Base-by-base conservation (phyloP, 495 filamentous ascomycete genomes). In the Hypomontagnella monticulosa region DNA sequence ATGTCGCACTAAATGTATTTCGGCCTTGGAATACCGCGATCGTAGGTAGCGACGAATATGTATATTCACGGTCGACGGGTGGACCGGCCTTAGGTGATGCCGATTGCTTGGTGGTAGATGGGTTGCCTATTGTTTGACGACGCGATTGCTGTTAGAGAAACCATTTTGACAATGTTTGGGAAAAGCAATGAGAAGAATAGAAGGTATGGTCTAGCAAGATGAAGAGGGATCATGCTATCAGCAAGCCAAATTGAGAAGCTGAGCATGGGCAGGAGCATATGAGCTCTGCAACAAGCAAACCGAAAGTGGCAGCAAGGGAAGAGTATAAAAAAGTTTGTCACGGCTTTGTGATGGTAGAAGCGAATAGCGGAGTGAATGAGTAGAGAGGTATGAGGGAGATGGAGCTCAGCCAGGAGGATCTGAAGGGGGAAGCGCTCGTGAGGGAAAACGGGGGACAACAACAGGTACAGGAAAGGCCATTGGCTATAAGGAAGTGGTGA, bases 71-170 rank as follows among this genome's bases (percentile, higher is more conserved):
- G 46, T 3, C 42, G 11, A 37, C 27, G 48, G 57, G 47, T 63
- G 68, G 71, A 59, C 60, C 70, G 56, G 69, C 60, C 59, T 65
- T 71, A 73, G 32, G 71, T 70, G 46, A 69, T 52, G 18, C 58
- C 71, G 57, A 52, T 67, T 66, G 53, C 54, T 63, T 68, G 67
- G 27, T 46, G 47, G 43, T 30, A 49, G 37, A 61, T 70, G 63
- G 69, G 70, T 64, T 66, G 73, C 63, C 77, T 73, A 75, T 74
- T 80, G 77, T 81, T 81, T 80, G 78, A 74, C 76, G 72, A 75
- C 72, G 78, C 79, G 76, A 77, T 81, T 80, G 78, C 73, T 70
- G 80, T 83, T 83, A 83, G 80, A 83, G 75, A 61, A 74, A 75
- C 70, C 70, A 76, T 72, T 71, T 73, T 75, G 63, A 72, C 34